These are phyloP conservation scores for Tricladium varicosporioides DNA, from an alignment of 2,329 filamentous ascomycete genomes.

Conservation along the genomic window DNA sequence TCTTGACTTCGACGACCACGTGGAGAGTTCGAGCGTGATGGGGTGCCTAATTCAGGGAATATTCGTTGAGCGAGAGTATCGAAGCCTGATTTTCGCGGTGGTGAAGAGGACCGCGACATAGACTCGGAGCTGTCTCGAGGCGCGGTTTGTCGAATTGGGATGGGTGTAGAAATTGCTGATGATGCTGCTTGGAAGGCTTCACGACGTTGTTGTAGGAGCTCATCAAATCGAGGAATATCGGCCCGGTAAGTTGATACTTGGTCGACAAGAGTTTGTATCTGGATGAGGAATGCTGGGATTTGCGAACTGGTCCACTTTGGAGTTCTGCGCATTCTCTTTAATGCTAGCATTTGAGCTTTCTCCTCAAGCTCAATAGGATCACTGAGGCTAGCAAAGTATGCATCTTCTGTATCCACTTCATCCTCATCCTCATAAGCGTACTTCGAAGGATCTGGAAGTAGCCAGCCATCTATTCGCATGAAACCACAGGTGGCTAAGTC, in stretches of 20 bases:
- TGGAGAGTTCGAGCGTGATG: constrained; percentile 33
- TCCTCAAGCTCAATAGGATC: constrained; percentile 38
- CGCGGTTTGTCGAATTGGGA: constrained; percentile 27
- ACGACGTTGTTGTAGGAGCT: constrained; percentile 64
- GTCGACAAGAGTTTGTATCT: constrained; percentile 59
- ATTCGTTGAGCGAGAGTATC: constrained; percentile 63
- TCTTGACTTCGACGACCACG: constrained; percentile 30
- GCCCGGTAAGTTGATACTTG: constrained; percentile 62
- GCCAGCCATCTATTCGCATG: constrained; percentile 86
- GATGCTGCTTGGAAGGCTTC: constrained; percentile 62
- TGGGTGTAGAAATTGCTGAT: constrained; percentile 32
- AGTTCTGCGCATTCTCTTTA: constrained; percentile 51
- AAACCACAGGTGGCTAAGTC: constrained; percentile 82
- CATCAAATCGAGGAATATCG: constrained; percentile 69
- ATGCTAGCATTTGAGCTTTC: constrained; percentile 43
- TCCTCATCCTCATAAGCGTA: constrained; percentile 54
- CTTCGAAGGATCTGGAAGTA: constrained; percentile 69
- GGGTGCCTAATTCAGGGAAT: constrained; percentile 47
- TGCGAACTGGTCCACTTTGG: constrained; percentile 52
- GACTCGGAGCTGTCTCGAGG: constrained; percentile 47
- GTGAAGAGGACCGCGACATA: constrained; percentile 46
- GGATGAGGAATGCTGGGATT: constrained; percentile 52
- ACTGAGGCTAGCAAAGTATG: constrained; percentile 20
- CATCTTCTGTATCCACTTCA: constrained; percentile 40
- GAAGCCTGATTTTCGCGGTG: constrained; percentile 52